Evolutionary conservation across 1,139 yeast genomes (phyloP), one percentile per base, ranked within the genome.

Genomic region (Kluyveromyces sp.): DNA sequence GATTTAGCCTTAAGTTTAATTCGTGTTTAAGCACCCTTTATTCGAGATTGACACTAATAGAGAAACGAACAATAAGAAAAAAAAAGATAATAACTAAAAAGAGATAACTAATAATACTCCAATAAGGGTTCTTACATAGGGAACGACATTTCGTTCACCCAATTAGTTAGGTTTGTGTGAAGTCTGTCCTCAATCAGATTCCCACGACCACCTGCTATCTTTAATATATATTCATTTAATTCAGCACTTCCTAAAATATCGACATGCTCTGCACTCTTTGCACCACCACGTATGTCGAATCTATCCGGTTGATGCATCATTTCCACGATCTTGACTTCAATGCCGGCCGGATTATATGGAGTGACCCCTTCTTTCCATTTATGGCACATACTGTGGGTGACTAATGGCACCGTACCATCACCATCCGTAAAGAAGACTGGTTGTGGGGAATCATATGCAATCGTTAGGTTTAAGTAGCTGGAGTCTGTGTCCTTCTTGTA

Each of bases 221-320:
- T 77, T 49, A 92, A 71, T 4, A 92, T 72, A 58, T 90, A 70
- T 60, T 92, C 97, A 63, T 92, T 92, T 62, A 92, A 71, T 61
- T 84, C 96, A 0, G 97, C 89, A 50, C 96, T 81, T 1, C 98
- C 98, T 43, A 92, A 72, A 48, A 92, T 89, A 64, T 94, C 98
- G 27, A 92, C 98, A 65, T 92, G 98, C 59, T 92, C 98, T 0
- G 98, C 97, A 1, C 97, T 92, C 61, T 86, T 86, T 26, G 97
- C 95, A 3, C 98, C 98, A 25, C 98, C 98, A 55, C 98, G 77
- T 43, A 92, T 84, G 68, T 94, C 98, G 61, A 84, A 88, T 56
- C 87, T 71, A 60, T 87, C 96, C 0, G 98, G 98, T 61, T 89
- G 95, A 60, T 92, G 96, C 57, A 78, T 77, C 71, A 92, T 84